phyloP scores from a whole-genome alignment of 169 alveolate genomes.

The Miamiensis avidus region DNA sequence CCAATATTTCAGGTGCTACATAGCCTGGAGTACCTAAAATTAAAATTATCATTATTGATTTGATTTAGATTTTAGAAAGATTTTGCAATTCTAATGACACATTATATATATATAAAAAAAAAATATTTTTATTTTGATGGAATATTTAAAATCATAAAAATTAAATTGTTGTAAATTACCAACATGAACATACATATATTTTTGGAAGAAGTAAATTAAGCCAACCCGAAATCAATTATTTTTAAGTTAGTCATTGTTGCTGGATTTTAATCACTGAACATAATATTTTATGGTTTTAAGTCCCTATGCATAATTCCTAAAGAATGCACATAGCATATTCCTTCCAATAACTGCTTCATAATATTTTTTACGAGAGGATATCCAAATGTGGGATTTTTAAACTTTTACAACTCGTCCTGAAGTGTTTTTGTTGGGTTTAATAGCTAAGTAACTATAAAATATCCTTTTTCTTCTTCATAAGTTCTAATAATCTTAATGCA shows the following conservation, averaged over 20 bases:
- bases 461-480: slow-evolving; percentile 20
- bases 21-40: slow-evolving; percentile 47
- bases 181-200: slow-evolving; percentile 25
- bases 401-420: not conserved
- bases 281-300: slow-evolving; percentile 31
- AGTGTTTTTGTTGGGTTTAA: not conserved
- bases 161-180: too few relatives aligned
- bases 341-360: slow-evolving; percentile 30
- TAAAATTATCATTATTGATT: too few relatives aligned
- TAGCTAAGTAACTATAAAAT: not conserved
- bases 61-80: too few relatives aligned
- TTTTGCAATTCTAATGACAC: too few relatives aligned
- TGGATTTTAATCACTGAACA: slow-evolving; percentile 1
- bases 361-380: not conserved
- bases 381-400: slow-evolving; percentile 15
- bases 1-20: slow-evolving; percentile 46
- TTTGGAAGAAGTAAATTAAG: slow-evolving; percentile 4
- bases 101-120: too few relatives aligned
- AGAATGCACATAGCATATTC: slow-evolving; percentile 25
- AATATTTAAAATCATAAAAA: too few relatives aligned
- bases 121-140: too few relatives aligned
- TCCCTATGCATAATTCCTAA: slow-evolving; percentile 35
- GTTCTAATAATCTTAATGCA: slow-evolving; percentile 9
- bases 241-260: slow-evolving; percentile 11
- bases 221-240: slow-evolving; percentile 37